Conservation (phyloP, 208 protist genomes). For the Acanthamoeba lenticulata region DNA sequence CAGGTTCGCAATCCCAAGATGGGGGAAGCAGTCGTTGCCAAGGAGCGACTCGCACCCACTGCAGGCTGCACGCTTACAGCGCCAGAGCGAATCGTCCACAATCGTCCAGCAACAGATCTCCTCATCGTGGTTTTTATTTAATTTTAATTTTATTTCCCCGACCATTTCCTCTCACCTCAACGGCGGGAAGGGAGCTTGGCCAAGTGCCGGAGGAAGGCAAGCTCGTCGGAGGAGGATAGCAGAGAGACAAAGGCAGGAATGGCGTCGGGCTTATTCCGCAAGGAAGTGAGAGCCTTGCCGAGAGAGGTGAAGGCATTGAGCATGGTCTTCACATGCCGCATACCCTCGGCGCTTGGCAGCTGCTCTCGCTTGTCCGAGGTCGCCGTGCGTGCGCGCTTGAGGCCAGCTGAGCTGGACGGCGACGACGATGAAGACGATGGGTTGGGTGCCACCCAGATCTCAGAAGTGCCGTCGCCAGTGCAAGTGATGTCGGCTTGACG, state of each 20-base stretch:
- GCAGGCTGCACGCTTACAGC: neutral
- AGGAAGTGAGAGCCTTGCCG: neutral
- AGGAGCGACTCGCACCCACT: neutral
- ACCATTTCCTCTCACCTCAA: too few species aligned
- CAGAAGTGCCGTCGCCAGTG: neutral
- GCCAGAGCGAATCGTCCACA: neutral
- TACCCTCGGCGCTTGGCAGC: neutral
- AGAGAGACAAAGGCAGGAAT: neutral
- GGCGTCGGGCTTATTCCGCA: neutral
- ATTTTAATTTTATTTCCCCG: too few species aligned
- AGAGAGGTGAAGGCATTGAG: neutral
- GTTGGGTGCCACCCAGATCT: neutral
- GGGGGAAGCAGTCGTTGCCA: neutral
- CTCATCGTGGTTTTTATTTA: neutral
- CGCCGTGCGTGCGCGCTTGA: neutral
- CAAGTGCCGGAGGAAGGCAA: neutral
- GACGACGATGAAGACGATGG: neutral
- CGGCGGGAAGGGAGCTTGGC: neutral
- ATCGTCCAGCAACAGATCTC: neutral
- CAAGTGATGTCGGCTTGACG: neutral
- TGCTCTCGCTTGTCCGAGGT: neutral
- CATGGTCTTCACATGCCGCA: neutral
- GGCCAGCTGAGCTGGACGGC: too few species aligned
- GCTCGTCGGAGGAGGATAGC: neutral
- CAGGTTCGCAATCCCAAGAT: neutral